phyloP scores from a whole-genome alignment of 2,329 filamentous ascomycete species.

The Fusarium lateritium region DNA sequence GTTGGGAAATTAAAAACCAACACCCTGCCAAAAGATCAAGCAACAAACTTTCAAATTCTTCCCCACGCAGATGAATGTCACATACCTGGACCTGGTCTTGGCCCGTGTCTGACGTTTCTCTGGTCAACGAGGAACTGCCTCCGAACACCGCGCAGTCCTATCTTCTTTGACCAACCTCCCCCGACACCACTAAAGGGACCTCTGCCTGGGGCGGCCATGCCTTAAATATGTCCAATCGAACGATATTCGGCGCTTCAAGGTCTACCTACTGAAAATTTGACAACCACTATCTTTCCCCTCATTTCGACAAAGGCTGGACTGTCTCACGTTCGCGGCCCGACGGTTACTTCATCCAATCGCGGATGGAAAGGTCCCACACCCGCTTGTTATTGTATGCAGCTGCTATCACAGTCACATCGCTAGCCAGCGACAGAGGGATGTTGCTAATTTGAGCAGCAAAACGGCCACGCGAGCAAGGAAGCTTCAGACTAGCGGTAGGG shows the following conservation, averaged over 20 bases:
- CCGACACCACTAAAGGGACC: background rate
- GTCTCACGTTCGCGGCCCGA: background rate
- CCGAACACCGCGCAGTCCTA: background rate
- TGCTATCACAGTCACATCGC: conserved; percentile 28
- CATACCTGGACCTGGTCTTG: too few species aligned
- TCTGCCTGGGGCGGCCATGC: background rate
- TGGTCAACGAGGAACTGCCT: too few species aligned
- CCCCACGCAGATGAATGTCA: too few species aligned
- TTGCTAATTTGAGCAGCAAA: conserved; percentile 15
- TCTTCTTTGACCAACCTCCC: background rate
- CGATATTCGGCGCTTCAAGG: background rate
- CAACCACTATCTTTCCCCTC: background rate
- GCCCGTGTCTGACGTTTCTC: too few species aligned
- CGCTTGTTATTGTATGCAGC: conserved; percentile 8
- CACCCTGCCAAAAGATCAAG: too few species aligned
- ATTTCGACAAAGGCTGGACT: background rate
- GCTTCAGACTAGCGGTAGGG: background rate
- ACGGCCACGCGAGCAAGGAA: conserved; percentile 8
- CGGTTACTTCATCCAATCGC: conserved; percentile 9
- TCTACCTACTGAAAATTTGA: background rate
- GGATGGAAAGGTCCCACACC: background rate
- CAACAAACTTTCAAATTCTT: too few species aligned
- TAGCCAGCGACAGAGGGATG: conserved; percentile 1
- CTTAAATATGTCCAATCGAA: background rate
- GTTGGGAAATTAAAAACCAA: too few species aligned